Base-by-base conservation (phyloP, 768 basidiomycete genomes). In the Serendipita sp. region DNA sequence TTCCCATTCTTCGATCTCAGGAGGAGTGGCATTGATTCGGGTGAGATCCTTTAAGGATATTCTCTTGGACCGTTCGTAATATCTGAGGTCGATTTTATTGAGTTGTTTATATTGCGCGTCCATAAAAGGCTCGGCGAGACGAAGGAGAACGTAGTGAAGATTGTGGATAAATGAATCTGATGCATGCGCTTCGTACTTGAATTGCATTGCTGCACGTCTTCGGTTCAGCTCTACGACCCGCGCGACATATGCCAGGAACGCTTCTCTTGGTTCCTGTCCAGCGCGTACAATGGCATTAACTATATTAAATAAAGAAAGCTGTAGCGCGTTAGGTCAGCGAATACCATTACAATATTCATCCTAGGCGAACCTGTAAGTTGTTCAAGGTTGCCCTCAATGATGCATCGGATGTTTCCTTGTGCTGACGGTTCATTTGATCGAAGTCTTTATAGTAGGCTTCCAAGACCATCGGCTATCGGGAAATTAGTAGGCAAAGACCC, bases 101-200 rank as follows among this genome's bases (percentile, higher is more conserved):
- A 99, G 86, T 90, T 96, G 63, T 22, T 16, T 53, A 67, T 86
- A 97, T 61, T 79, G 82, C 0, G 88, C 84, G 71, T 98, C 95
- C 79, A 98, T 90, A 69, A 97, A 95, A 0, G 95, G 95, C 67
- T 94, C 90, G 30, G 91, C 86, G 68, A 99, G 87, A 14, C 84
- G 81, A 51, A 92, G 77, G 24, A 98, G 73, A 14, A 96, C 75
- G n/a, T 78, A 78, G 67, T 94, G 88, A 33, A 94, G 69, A 67
- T 97, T 98, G 64, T 89, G 79, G 86, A 99, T 88, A 71, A 92
- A 97, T 63, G 88, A 85, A 70, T 99, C 95, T 0, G 84, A 84
- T 1, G 93, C 82, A 11, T 98, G 93, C 0, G 89, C 90, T 9
- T 81, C 79, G 0, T 84, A 81, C 63, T 97, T 90, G 33, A 96